phyloP scores from a whole-genome alignment of 805 yeast genomes.

The Sugiyamaella mastotermitis region DNA sequence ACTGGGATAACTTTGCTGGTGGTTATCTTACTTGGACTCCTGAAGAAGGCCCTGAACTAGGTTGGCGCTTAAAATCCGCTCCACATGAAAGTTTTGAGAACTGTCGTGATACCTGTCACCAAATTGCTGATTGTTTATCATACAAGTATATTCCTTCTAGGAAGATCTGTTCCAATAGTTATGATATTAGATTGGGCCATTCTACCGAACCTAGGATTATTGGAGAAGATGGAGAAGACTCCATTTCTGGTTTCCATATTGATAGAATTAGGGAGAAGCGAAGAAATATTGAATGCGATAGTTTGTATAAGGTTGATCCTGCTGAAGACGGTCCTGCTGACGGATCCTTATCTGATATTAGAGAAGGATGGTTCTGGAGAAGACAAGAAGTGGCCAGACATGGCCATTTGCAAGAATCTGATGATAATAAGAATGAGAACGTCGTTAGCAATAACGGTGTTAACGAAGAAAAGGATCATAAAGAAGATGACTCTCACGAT shows the following conservation, averaged over 20 bases:
- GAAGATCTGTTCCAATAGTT: constrained; percentile 5
- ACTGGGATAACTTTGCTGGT: constrained; percentile 18
- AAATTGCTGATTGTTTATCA: constrained; percentile 8
- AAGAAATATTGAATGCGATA: constrained; percentile 20
- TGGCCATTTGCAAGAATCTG: no score
- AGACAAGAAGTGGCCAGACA: no score
- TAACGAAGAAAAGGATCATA: no score
- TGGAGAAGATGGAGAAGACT: constrained; percentile 1
- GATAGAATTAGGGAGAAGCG: constrained; percentile 27
- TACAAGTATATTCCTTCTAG: constrained; percentile 8
- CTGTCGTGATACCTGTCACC: constrained; percentile 13
- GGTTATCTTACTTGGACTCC: neutral
- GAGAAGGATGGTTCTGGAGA: constrained; percentile 17
- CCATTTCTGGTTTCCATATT: constrained; percentile 25
- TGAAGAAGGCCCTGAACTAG: constrained; percentile 2
- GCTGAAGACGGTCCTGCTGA: constrained; percentile 10
- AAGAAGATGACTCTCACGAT: no score
- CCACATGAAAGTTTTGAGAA: constrained; percentile 16
- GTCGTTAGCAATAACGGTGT: no score
- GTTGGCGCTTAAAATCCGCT: constrained; percentile 1
- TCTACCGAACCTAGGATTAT: neutral
- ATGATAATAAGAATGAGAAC: no score
- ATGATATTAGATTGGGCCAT: constrained; percentile 9
- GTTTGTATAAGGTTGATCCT: constrained; percentile 2
- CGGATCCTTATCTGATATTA: constrained; percentile 9